Percentiles rank a stretch among this genome's conserved stretches.
These are phyloP conservation scores for Talaromyces proteolyticus DNA, from an alignment of 495 filamentous ascomycete genomes.

Conservation along the genomic window DNA sequence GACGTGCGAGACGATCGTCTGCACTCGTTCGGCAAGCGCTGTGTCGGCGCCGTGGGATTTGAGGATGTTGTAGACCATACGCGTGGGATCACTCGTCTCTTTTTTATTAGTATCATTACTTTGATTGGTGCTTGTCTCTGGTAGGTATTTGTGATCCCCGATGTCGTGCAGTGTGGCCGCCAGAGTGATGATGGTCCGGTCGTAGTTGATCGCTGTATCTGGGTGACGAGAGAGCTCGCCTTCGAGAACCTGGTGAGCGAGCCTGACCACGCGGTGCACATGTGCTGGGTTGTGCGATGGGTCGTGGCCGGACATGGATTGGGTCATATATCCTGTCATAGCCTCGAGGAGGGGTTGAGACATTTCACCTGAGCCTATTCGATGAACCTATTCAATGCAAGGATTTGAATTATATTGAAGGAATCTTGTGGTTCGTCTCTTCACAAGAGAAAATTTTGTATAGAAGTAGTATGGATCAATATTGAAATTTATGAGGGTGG, in stretches of 20 bases:
- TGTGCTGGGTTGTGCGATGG: slow-evolving; percentile 81
- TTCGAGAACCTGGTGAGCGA: slow-evolving; percentile 57
- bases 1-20: slow-evolving; percentile 65
- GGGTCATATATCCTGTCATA: slow-evolving; percentile 52
- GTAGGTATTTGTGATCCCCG: slow-evolving; percentile 75
- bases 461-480: too few species aligned
- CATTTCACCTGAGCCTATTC: neutral
- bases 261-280: slow-evolving; percentile 68
- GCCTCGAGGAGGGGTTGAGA: slow-evolving; percentile 33
- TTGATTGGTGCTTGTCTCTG: neutral
- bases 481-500: too few species aligned
- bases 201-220: slow-evolving; percentile 20
- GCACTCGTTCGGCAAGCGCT: slow-evolving; percentile 55
- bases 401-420: neutral
- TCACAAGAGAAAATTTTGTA: too few species aligned
- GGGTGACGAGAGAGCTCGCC: slow-evolving; percentile 30
- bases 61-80: slow-evolving; percentile 53
- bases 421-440: too few species aligned
- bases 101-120: too few species aligned
- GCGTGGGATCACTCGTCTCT: slow-evolving; percentile 43
- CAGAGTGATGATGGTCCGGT: slow-evolving; percentile 58
- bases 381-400: neutral
- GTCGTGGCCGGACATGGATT: slow-evolving; percentile 79
- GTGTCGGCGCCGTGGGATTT: slow-evolving; percentile 45
- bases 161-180: slow-evolving; percentile 82